Percentiles rank a stretch among this genome's conserved stretches.
Evolutionary conservation across 192 early-diverging fungal genomes (phyloP).

Genomic region (Coemansia biformis): DNA sequence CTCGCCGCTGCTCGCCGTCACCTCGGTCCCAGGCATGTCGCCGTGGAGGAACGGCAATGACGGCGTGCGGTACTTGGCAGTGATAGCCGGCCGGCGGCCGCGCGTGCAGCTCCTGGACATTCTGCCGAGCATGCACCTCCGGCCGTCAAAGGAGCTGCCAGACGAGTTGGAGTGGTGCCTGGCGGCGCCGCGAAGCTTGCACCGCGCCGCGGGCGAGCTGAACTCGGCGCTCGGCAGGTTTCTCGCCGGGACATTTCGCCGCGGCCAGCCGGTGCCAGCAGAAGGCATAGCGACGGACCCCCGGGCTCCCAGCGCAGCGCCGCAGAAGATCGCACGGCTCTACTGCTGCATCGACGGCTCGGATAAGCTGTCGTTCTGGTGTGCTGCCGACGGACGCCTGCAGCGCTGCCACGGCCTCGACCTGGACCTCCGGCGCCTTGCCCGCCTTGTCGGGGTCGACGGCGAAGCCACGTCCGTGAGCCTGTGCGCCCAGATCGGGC

Average conservation of each 20-base stretch:
- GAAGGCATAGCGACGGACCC: neutral
- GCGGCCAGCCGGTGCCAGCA: neutral
- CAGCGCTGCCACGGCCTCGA: constrained; percentile 13
- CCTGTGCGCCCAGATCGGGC: constrained; percentile 20
- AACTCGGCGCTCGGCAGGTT: constrained; percentile 4
- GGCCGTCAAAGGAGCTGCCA: constrained; percentile 2
- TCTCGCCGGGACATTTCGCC: neutral
- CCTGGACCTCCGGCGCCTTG: constrained; percentile 8
- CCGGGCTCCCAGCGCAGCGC: neutral
- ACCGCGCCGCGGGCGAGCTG: constrained; percentile 2
- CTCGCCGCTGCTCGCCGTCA: constrained; percentile 6
- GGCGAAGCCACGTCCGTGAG: constrained; percentile 4
- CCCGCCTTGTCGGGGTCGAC: constrained; percentile 27
- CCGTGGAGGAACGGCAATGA: constrained; percentile 34
- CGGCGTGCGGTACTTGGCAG: constrained; percentile 8
- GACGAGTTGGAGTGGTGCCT: constrained; percentile 33
- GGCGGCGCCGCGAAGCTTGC: neutral
- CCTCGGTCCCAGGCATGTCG: constrained; percentile 13
- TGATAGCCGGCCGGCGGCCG: constrained; percentile 7
- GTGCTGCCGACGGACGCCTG: neutral
- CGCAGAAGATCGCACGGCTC: constrained; percentile 6
- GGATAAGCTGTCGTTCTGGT: constrained; percentile 30
- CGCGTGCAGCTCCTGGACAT: constrained; percentile 12
- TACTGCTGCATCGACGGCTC: constrained; percentile 9
- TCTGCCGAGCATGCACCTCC: constrained; percentile 9